Evolutionary conservation across 139 green algal species (phyloP).

Genomic region (Nannochloris sp.): DNA sequence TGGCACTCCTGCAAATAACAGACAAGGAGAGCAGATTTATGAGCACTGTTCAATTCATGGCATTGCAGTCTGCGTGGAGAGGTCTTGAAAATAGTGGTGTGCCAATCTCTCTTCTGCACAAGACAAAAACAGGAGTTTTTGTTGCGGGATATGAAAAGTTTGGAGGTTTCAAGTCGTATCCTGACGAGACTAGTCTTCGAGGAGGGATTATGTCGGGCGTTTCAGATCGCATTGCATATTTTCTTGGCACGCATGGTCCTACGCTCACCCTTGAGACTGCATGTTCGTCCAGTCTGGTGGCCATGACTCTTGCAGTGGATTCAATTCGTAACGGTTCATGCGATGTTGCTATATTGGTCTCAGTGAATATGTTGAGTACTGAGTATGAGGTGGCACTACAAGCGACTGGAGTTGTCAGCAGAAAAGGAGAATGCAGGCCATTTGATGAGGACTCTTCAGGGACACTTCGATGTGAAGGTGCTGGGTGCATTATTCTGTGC

Average conservation of each 20-base stretch:
- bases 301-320: background rate
- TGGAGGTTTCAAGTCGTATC: background rate
- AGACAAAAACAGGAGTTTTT: background rate
- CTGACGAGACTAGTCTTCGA: background rate
- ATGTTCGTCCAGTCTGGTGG: background rate
- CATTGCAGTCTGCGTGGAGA: background rate
- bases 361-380: background rate
- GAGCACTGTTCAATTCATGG: background rate
- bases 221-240: background rate
- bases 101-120: background rate
- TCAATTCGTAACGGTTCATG: background rate
- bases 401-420: background rate
- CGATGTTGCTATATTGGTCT: background rate
- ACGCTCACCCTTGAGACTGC: background rate
- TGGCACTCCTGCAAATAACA: background rate
- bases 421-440: background rate
- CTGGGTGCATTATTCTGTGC: background rate
- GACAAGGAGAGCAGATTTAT: background rate
- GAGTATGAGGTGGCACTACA: background rate
- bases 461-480: background rate
- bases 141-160: background rate
- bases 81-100: background rate
- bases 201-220: background rate
- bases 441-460: background rate
- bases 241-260: background rate